These are phyloP conservation scores for Mortierella sp. DNA, from an alignment of 371 early-diverging fungal species.

Conservation along the genomic window DNA sequence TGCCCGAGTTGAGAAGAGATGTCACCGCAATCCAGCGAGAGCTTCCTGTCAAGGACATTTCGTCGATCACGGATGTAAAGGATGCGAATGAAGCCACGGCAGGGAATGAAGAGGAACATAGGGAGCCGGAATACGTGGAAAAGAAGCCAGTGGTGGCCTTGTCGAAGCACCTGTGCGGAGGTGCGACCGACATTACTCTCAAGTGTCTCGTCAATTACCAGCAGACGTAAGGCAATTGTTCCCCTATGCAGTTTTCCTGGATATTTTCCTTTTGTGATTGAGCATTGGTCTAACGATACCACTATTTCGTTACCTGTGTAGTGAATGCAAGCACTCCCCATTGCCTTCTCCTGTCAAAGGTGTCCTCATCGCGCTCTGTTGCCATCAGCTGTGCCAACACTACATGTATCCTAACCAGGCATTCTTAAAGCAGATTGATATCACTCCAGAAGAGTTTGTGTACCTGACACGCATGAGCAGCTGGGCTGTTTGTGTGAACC, in stretches of 20 bases:
- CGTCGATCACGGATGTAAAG: background rate
- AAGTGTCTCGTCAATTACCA: conserved; percentile 77
- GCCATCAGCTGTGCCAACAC: conserved; percentile 89
- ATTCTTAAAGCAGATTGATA: conserved; percentile 65
- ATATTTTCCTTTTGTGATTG: too few species aligned
- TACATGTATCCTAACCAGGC: conserved; percentile 78
- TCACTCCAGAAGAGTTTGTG: conserved; percentile 67
- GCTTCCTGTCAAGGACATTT: conserved; percentile 19
- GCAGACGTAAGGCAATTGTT: conserved; percentile 16
- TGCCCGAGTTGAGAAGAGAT: conserved; percentile 45
- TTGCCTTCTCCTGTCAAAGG: conserved; percentile 67
- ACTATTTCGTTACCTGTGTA: background rate
- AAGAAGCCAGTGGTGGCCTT: conserved; percentile 70
- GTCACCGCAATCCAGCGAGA: conserved; percentile 42
- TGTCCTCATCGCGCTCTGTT: conserved; percentile 90
- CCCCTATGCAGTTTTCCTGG: background rate
- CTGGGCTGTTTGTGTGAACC: conserved; percentile 75
- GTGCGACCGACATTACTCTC: conserved; percentile 90
- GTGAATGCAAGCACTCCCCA: conserved; percentile 33
- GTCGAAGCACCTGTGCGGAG: conserved; percentile 94
- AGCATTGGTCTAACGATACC: too few species aligned
- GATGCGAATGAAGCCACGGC: background rate
- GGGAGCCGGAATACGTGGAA: conserved; percentile 39
- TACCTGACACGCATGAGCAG: conserved; percentile 74
- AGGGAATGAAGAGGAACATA: background rate